Conservation (phyloP, 1,284 basidiomycete genomes). For the Ceratorhiza oryzae-sativae region DNA sequence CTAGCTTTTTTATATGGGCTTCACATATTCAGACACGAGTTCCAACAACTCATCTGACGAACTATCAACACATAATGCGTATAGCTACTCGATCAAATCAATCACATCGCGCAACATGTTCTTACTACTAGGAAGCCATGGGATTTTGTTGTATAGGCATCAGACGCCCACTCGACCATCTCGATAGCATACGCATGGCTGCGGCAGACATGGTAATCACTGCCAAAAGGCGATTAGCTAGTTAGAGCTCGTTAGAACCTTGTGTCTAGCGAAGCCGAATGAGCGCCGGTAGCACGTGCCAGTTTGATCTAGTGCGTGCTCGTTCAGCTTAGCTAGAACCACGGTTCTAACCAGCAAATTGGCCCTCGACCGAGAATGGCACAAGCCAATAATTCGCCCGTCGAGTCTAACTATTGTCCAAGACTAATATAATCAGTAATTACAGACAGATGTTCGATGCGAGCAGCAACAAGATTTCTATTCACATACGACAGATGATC, state of each 20-base stretch:
- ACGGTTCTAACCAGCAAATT: no score
- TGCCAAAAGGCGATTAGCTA: no score
- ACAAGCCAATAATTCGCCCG: neutral
- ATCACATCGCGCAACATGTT: neutral
- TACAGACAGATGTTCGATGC: neutral
- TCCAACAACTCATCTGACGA: no score
- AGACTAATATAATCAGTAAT: neutral
- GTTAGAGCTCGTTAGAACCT: no score
- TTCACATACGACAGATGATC: neutral
- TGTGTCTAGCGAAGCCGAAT: no score
- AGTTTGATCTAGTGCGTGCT: no score
- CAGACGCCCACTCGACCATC: neutral
- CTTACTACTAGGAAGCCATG: neutral
- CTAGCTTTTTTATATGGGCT: no score
- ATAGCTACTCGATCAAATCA: neutral
- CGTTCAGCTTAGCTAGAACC: no score
- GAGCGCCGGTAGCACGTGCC: no score
- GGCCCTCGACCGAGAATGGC: no score
- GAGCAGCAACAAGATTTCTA: neutral
- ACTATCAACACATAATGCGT: no score
- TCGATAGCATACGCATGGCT: neutral
- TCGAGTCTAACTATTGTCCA: neutral
- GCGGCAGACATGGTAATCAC: neutral
- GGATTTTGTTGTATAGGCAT: neutral
- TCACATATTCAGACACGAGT: no score